Evolutionary conservation across 1,139 yeast genomes (phyloP).

Genomic region (Kurtzmaniella quercitrusa): DNA sequence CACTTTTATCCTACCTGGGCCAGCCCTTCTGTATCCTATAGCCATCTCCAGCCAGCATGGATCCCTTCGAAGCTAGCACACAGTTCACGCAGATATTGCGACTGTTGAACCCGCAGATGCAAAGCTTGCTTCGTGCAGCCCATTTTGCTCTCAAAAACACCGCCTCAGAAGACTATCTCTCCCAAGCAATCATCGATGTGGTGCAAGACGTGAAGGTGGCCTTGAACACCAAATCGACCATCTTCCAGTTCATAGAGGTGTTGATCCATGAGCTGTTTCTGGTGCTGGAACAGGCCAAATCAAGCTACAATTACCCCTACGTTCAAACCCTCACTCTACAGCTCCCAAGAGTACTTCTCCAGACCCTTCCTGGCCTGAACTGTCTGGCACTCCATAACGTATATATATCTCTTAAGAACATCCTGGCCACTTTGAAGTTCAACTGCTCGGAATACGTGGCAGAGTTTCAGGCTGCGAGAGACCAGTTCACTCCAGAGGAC

Average conservation of each 20-base stretch:
- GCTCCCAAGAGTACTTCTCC: conserved; percentile 44
- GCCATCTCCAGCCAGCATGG: conserved; percentile 41
- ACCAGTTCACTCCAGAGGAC: conserved; percentile 33
- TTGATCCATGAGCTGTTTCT: conserved; percentile 38
- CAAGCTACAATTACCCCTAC: conserved; percentile 38
- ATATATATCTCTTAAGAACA: conserved; percentile 33
- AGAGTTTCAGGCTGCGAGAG: conserved; percentile 21
- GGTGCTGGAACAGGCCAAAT: conserved; percentile 29
- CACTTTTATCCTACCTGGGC: too few species aligned
- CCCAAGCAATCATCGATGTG: conserved; percentile 67
- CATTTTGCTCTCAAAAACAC: conserved; percentile 55
- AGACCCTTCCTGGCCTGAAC: conserved; percentile 49
- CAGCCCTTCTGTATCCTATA: too few species aligned
- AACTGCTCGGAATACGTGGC: conserved; percentile 23
- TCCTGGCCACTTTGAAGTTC: conserved; percentile 33
- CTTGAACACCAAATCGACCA: conserved; percentile 59
- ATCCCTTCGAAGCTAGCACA: conserved; percentile 73
- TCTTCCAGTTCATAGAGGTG: conserved; percentile 66
- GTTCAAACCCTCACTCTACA: conserved; percentile 37
- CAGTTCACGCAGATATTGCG: conserved; percentile 62
- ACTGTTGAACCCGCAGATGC: conserved; percentile 58
- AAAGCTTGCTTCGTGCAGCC: conserved; percentile 51
- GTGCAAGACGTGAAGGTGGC: conserved; percentile 46
- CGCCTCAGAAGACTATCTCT: conserved; percentile 68
- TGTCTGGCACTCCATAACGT: conserved; percentile 47